Evolutionary conservation across 73 alveolate genomes (phyloP), one percentile per base, ranked within the genome.

Genomic region (Halteria grandinella): DNA sequence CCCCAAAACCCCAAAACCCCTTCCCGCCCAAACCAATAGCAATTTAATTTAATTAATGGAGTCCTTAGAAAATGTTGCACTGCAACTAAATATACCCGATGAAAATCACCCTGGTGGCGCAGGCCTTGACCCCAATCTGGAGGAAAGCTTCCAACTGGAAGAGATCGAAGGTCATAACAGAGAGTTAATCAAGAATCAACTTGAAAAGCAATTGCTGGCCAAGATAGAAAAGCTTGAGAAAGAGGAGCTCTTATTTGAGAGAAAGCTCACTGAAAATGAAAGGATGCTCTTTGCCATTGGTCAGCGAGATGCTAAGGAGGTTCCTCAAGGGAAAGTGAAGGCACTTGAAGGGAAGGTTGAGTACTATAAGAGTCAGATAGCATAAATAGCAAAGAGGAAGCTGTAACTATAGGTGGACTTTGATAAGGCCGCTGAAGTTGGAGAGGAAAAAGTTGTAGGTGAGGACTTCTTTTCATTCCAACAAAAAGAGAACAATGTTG

Each of bases 81-180:
- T n/a, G n/a, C n/a, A n/a, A n/a, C n/a, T n/a, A n/a, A n/a, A n/a
- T n/a, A n/a, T n/a, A n/a, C n/a, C n/a, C n/a, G n/a, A n/a, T n/a
- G n/a, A n/a, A n/a, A n/a, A n/a, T n/a, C n/a, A n/a, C n/a, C n/a
- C n/a, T n/a, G n/a, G n/a, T n/a, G n/a, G n/a, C n/a, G n/a, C n/a
- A n/a, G n/a, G n/a, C n/a, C n/a, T n/a, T n/a, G n/a, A n/a, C n/a
- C n/a, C n/a, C n/a, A n/a, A n/a, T n/a, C n/a, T 10, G 27, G 14
- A 53, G 27, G 18, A 31, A 53, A 49, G 17, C 29, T 62, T 39
- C 28, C 43, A 66, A 33, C 34, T 66, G 1, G 6, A 66, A 44
- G 80, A 66, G 15, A 21, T 66, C n/a, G 80, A 66, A 21, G 80
- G 66, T 4, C 54, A 36, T 5, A 41, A 66, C 36, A 66, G 47